phyloP scores from a whole-genome alignment of 306 rosid genomes.

The Hylodesmum podocarpum region DNA sequence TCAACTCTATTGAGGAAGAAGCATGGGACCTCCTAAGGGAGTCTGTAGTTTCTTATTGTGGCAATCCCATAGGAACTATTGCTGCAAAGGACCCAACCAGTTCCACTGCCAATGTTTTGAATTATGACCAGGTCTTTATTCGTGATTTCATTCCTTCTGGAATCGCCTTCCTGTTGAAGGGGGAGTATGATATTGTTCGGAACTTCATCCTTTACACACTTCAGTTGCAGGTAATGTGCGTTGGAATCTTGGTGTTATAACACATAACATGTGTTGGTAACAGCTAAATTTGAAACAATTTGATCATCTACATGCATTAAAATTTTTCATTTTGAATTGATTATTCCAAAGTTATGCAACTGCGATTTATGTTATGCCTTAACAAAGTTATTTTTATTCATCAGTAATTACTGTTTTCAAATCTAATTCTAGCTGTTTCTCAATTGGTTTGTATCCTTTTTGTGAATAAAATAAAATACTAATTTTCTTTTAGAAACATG shows the following conservation, averaged over 20 bases:
- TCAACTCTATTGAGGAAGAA: constrained; percentile 66
- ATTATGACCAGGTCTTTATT: constrained; percentile 88
- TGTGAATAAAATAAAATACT: constrained; percentile 17
- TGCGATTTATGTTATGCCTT: constrained; percentile 2
- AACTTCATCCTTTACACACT: constrained; percentile 81
- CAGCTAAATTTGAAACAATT: constrained; percentile 5
- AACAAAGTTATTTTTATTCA: constrained; percentile 9
- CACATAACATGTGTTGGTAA: neutral
- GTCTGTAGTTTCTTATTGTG: constrained; percentile 70
- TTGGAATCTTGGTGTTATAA: neutral
- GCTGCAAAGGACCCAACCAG: constrained; percentile 78
- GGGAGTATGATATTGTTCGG: constrained; percentile 86
- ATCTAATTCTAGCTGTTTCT: neutral
- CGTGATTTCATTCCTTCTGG: constrained; percentile 95
- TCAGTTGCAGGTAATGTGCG: constrained; percentile 82
- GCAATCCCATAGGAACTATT: constrained; percentile 84
- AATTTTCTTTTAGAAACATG: neutral
- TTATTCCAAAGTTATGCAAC: constrained; percentile 1
- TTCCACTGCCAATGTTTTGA: constrained; percentile 63
- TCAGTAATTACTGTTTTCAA: neutral
- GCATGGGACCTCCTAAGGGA: constrained; percentile 82
- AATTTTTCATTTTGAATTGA: constrained; percentile 16
- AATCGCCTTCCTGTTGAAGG: constrained; percentile 83
- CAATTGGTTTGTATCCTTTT: constrained; percentile 5
- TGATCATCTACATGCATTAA: neutral